Base-by-base conservation (phyloP, 371 early-diverging fungal genomes). In the Cokeromyces recurvatus region DNA sequence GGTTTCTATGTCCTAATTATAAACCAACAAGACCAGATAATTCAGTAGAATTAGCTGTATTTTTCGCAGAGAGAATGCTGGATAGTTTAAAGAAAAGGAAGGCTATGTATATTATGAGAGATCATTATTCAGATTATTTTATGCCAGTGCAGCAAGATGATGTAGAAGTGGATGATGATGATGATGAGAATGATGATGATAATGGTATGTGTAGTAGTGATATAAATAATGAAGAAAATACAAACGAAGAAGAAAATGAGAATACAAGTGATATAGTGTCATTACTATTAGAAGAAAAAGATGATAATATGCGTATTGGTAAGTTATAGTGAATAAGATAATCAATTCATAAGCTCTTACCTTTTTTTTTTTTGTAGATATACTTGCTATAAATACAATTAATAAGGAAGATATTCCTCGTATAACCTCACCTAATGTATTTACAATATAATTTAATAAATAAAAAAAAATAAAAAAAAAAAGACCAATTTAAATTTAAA, bases 1-100 rank as follows among this genome's bases (percentile, higher is more conserved):
- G 63, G 63, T 63, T 54, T 23, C 35, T 63, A 7, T 63, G 58
- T 20, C 63, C 63, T 4, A 63, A 50, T 12, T 38, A 50, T 38
- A 22, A 32, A 37, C 63, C 63, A 0, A 46, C 41, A 12, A 45
- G 63, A 32, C 48, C 47, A 0, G 63, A 63, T 15, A 58, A 58
- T 31, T 50, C 63, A 0, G 47, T 63, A 1, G 55, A 63, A 20
- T 27, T 55, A 2, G 57, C 57, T 17, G 43, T 51, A 3, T 47
- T 46, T 17, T 40, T 55, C 9, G 55, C 51, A 0, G 36, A 54
- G 15, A 49, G 47, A 16, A 51, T 58, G 52, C 21, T 58, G 10
- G 38, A 57, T 4, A 23, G 25, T 2, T 15, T 63, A 4, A 58
- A 51, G 32, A 24, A 43, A 21, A 16, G 63, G 4, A 63, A 58